These are phyloP conservation scores for Fragaria nilgerrensis DNA, from an alignment of 306 rosid genomes.

Conservation along the genomic window DNA sequence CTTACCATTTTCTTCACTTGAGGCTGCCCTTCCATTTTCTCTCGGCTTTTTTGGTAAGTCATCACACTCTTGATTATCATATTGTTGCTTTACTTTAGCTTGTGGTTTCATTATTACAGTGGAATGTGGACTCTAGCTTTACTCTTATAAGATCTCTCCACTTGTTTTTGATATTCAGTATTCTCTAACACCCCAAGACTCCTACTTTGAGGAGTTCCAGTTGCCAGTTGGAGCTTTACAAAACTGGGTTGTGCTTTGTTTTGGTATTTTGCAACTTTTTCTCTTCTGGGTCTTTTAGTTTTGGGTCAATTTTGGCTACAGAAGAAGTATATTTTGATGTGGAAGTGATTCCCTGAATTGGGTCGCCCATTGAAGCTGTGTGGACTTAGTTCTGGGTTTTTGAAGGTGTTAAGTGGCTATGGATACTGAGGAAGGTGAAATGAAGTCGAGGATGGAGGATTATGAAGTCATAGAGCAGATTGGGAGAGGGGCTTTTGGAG, in stretches of 20 bases:
- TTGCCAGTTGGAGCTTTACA: slow-evolving; percentile 17
- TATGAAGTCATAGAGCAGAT: slow-evolving; percentile 77
- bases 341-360: slow-evolving; percentile 19
- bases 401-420: slow-evolving; percentile 38
- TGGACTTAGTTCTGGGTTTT: slow-evolving; percentile 21
- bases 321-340: slow-evolving; percentile 10
- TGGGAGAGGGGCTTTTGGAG: slow-evolving; percentile 85
- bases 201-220: slow-evolving; percentile 24
- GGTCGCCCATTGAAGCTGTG: slow-evolving; percentile 28
- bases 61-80: slow-evolving; percentile 27
- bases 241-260: not conserved
- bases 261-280: not conserved
- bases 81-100: slow-evolving; percentile 34
- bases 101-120: slow-evolving; percentile 8
- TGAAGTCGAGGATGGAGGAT: slow-evolving; percentile 64
- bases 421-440: slow-evolving; percentile 57
- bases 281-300: slow-evolving; percentile 8
- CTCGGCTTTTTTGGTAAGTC: slow-evolving; percentile 40
- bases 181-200: slow-evolving; percentile 17
- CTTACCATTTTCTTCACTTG: slow-evolving; percentile 22
- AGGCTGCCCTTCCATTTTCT: slow-evolving; percentile 30
- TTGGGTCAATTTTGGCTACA: not conserved
- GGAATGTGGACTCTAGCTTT: slow-evolving; percentile 22
- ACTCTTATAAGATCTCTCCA: slow-evolving; percentile 35
- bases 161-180: slow-evolving; percentile 17